Conservation (phyloP, 495 filamentous ascomycete species). For the Talaromyces stipitatus region DNA sequence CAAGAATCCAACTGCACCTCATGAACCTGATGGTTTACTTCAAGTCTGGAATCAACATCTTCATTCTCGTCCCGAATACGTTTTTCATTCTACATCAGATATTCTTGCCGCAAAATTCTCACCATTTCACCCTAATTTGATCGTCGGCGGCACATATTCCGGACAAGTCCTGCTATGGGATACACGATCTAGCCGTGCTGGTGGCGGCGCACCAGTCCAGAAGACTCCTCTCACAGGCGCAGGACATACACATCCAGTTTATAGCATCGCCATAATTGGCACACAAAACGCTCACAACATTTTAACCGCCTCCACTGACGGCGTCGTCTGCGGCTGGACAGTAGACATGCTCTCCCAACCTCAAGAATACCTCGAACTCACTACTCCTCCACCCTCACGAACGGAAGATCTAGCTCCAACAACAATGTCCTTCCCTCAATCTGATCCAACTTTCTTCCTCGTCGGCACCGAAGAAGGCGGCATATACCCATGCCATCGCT, state of each 20-base stretch:
- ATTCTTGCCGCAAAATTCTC: constrained; percentile 94
- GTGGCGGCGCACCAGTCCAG: constrained; percentile 79
- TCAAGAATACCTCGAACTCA: constrained; percentile 82
- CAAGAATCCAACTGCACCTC: constrained; percentile 89
- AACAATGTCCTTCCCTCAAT: constrained; percentile 91
- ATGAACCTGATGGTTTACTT: constrained; percentile 89
- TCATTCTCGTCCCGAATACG: constrained; percentile 87
- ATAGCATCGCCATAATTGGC: constrained; percentile 88
- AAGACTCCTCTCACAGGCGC: constrained; percentile 88
- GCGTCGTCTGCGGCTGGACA: constrained; percentile 92
- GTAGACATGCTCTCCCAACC: constrained; percentile 96
- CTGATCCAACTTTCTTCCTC: constrained; percentile 95
- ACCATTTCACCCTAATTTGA: constrained; percentile 91
- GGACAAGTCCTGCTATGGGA: constrained; percentile 99
- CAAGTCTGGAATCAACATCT: constrained; percentile 97
- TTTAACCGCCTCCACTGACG: constrained; percentile 90
- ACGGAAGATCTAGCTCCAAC: constrained; percentile 93
- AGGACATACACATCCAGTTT: constrained; percentile 94
- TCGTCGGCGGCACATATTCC: constrained; percentile 90
- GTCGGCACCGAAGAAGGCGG: constrained; percentile 93
- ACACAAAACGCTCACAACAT: constrained; percentile 99
- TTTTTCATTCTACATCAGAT: constrained; percentile 94
- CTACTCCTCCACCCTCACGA: constrained; percentile 77
- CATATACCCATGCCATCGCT: constrained; percentile 93
- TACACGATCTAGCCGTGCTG: constrained; percentile 56